phyloP scores from a whole-genome alignment of 2,329 filamentous ascomycete genomes.

The Neofusicoccum cordaticola region DNA sequence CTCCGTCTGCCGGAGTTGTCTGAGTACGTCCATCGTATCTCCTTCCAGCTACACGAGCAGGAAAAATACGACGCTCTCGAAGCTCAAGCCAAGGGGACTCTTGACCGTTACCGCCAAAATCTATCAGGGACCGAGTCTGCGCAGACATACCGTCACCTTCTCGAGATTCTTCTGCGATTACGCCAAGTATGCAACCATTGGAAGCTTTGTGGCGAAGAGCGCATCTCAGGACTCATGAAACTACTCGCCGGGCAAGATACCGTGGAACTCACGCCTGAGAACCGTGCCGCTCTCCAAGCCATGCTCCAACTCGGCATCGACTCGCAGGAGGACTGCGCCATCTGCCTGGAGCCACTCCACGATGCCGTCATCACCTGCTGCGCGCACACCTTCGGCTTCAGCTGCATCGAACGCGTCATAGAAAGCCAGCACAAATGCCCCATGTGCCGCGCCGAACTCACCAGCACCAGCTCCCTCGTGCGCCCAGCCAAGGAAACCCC shows the following conservation, averaged over 20 bases:
- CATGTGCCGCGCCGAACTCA: slow-evolving; percentile 71
- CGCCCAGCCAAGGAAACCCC: slow-evolving; percentile 55
- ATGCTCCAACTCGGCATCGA: slow-evolving; percentile 75
- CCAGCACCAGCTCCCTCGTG: slow-evolving; percentile 57
- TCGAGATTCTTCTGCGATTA: slow-evolving; percentile 75
- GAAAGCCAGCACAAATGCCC: slow-evolving; percentile 77
- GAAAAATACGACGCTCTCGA: slow-evolving; percentile 67
- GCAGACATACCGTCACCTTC: slow-evolving; percentile 76
- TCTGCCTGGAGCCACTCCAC: slow-evolving; percentile 73
- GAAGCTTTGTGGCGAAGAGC: slow-evolving; percentile 69
- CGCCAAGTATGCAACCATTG: slow-evolving; percentile 83
- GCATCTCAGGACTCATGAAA: slow-evolving; percentile 69
- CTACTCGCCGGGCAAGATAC: slow-evolving; percentile 66
- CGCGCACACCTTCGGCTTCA: slow-evolving; percentile 73
- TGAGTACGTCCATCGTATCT: slow-evolving; percentile 59
- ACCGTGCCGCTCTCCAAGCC: slow-evolving; percentile 68
- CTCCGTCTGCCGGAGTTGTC: slow-evolving; percentile 69
- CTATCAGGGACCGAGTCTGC: slow-evolving; percentile 65
- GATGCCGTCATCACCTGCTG: slow-evolving; percentile 80
- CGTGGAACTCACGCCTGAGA: slow-evolving; percentile 70
- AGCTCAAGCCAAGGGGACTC: slow-evolving; percentile 62
- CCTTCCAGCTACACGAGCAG: slow-evolving; percentile 65
- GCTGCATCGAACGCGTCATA: slow-evolving; percentile 73
- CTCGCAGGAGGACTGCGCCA: slow-evolving; percentile 75
- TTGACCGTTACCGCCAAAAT: slow-evolving; percentile 81